Conservation (phyloP, 306 rosid genomes). For the Fragaria vesca region DNA sequence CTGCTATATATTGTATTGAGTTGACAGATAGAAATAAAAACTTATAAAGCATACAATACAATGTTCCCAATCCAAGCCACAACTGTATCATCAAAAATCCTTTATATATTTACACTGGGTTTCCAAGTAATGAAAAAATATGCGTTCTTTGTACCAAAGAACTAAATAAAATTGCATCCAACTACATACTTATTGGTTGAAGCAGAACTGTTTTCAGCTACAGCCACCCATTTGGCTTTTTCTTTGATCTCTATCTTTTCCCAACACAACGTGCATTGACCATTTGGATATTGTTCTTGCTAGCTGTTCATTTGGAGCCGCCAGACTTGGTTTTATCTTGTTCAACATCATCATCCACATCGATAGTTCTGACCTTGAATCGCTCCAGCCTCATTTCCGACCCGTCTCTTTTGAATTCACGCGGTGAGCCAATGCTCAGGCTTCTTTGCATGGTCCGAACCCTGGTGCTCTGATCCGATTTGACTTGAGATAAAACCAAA, state of each 20-base stretch:
- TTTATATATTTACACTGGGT: too few relatives aligned
- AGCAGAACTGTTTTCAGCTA: too few relatives aligned
- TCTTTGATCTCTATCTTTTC: background rate
- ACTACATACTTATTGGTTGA: too few relatives aligned
- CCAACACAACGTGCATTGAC: background rate
- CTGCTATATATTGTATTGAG: too few relatives aligned
- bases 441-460: conserved; percentile 36
- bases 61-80: too few relatives aligned
- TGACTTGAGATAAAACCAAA: conserved; percentile 9
- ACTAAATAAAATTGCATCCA: too few relatives aligned
- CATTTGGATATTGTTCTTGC: background rate
- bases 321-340: background rate
- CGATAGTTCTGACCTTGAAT: conserved; percentile 35
- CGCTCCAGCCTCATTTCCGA: conserved; percentile 27
- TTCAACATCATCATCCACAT: conserved; percentile 2
- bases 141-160: too few relatives aligned
- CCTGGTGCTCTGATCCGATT: conserved; percentile 5
- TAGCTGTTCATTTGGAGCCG: background rate
- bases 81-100: too few relatives aligned
- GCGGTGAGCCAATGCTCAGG: conserved; percentile 37
- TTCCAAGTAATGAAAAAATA: too few relatives aligned
- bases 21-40: too few relatives aligned
- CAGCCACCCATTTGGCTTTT: background rate
- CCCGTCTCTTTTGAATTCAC: background rate
- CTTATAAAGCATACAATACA: too few relatives aligned